A percentile compares a stretch with the other conserved stretches of the same genome.
These are phyloP conservation scores for Aaosphaeria pasadenensis DNA, from an alignment of 2,329 filamentous ascomycete genomes.

Conservation along the genomic window DNA sequence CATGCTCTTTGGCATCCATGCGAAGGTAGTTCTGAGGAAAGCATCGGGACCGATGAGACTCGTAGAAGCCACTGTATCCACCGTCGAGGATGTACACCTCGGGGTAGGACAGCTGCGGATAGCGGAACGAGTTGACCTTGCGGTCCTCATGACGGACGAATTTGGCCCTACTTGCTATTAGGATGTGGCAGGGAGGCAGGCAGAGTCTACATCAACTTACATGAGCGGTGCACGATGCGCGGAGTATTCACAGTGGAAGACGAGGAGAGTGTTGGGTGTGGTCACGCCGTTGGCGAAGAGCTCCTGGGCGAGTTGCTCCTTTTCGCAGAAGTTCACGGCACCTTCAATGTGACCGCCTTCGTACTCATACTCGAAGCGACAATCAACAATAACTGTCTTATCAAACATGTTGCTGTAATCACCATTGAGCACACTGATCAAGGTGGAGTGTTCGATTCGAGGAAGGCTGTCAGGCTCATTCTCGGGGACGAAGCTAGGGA, in stretches of 20 bases:
- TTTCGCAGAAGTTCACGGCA: conserved; percentile 95
- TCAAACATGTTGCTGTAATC: conserved; percentile 74
- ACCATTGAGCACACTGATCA: conserved; percentile 84
- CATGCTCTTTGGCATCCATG: conserved; percentile 91
- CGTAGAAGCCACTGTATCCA: conserved; percentile 92
- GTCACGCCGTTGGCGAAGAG: conserved; percentile 62
- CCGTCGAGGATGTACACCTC: conserved; percentile 97
- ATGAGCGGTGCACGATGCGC: conserved; percentile 75
- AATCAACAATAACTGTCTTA: conserved; percentile 86
- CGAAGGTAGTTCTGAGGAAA: conserved; percentile 94
- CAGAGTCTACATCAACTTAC: not conserved
- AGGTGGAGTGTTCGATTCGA: conserved; percentile 76
- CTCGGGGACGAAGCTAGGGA: conserved; percentile 81
- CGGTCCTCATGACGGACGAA: conserved; percentile 89
- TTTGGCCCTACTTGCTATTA: conserved; percentile 59
- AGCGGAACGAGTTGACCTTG: conserved; percentile 76
- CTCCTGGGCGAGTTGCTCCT: conserved; percentile 76
- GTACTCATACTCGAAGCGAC: conserved; percentile 98
- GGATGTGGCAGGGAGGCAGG: not conserved
- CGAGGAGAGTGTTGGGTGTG: conserved; percentile 68
- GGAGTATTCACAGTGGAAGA: conserved; percentile 98
- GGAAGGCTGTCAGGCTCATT: conserved; percentile 83
- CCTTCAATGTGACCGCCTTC: conserved; percentile 92
- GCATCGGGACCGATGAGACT: conserved; percentile 73
- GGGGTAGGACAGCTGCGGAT: conserved; percentile 87